Base-by-base conservation (phyloP, 2,329 filamentous ascomycete genomes). In the Pseudogymnoascus sp. region DNA sequence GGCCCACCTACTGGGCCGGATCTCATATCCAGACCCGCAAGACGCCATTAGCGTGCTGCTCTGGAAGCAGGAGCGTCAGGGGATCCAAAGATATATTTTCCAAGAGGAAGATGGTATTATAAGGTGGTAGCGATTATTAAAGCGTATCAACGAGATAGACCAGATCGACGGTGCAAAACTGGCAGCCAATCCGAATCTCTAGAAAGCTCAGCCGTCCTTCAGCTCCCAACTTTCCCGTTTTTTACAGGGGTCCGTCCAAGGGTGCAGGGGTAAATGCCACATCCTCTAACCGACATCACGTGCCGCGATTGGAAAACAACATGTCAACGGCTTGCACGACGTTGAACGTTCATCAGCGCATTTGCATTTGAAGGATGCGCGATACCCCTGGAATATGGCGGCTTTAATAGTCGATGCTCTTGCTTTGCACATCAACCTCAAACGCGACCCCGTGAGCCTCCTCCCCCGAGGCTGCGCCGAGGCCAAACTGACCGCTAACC, bases 341-440 rank as follows among this genome's bases (percentile, higher is more conserved):
- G 25, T 52, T 52, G 45, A 52, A 16, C 25, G 41, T 16, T 16
- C 23, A 52, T 16, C 45, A 31, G 45, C 45, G 45, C 25, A 16
- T 14, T 52, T 52, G 25, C 45, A 52, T 52, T 52, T 31, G 23
- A 52, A 52, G 7, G 45, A 52, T 52, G 45, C 45, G 45, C 45
- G 45, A 52, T 52, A 52, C 45, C 4, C 14, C 16, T 52, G 45
- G 7, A 52, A 52, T 28, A 52, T 52, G 45, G 45, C 45, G 45
- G 45, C 45, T 52, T 52, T 52, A 4, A n/a, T 52, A 52, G 45
- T 52, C 45, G 45, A 52, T 52, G 14, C 45, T 52, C 23, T 52
- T 8, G 23, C 45, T 52, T 2, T 52, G 14, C 45, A 52, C 25
- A 31, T 52, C 23, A 23, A 52, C 14, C 45, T 31, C 4, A 52